phyloP scores from a whole-genome alignment of 257 asterid species.

The Solanum pinnatisectum region DNA sequence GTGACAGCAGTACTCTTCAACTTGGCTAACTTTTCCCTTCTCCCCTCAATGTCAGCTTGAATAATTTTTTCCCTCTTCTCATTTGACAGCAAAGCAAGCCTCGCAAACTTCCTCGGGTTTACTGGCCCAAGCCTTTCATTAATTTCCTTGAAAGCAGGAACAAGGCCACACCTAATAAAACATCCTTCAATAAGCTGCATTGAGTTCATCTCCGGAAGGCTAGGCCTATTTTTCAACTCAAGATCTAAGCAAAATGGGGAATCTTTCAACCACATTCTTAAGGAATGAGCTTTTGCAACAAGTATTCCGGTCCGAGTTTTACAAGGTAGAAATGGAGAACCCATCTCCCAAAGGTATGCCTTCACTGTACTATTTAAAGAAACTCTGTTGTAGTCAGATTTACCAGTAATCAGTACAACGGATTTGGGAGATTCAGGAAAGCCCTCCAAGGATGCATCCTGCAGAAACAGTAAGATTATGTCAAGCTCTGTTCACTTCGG shows the following conservation, averaged over 20 bases:
- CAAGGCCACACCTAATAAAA: slow-evolving; percentile 78
- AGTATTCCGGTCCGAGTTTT: slow-evolving; percentile 70
- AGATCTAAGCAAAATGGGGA: slow-evolving; percentile 90
- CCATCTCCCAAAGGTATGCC: slow-evolving; percentile 96
- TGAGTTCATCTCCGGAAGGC: slow-evolving; percentile 57
- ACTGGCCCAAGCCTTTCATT: slow-evolving; percentile 72
- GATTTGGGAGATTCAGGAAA: slow-evolving; percentile 89
- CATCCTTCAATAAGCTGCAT: slow-evolving; percentile 88
- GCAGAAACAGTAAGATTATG: slow-evolving; percentile 6
- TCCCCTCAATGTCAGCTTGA: slow-evolving; percentile 57
- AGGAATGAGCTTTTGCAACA: slow-evolving; percentile 79
- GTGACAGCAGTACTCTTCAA: slow-evolving; percentile 20
- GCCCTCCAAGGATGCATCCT: slow-evolving; percentile 98
- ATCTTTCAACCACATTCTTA: slow-evolving; percentile 86
- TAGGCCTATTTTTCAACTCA: slow-evolving; percentile 66
- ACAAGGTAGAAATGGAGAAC: slow-evolving; percentile 90
- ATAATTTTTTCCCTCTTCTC: slow-evolving; percentile 56
- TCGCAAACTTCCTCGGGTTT: slow-evolving; percentile 72
- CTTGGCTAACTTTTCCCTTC: slow-evolving; percentile 53
- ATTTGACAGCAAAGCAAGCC: slow-evolving; percentile 77
- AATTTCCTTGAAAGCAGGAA: slow-evolving; percentile 83
- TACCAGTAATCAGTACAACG: slow-evolving; percentile 78
- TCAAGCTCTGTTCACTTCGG: slow-evolving; percentile 1
- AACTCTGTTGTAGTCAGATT: slow-evolving; percentile 70
- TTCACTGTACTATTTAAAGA: slow-evolving; percentile 71